Conservation (phyloP, 352 stramenopile genomes). For the Globisporangium parvum region DNA sequence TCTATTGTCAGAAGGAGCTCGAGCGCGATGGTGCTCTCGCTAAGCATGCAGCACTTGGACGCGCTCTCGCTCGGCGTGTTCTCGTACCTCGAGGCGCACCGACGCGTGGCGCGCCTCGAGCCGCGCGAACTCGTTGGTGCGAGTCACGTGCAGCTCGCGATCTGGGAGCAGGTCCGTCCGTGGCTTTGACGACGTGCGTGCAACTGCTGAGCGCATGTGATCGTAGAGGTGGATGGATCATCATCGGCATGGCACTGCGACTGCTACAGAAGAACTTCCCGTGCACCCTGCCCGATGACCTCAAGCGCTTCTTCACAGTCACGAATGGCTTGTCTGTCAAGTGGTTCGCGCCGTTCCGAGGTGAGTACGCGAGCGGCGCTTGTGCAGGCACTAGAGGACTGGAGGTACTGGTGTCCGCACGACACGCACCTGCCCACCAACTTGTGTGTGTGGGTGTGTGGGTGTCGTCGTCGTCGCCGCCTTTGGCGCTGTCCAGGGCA, state of each 20-base stretch:
- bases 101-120: constrained; percentile 46
- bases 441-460: not conserved
- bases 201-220: not conserved
- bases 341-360: constrained; percentile 56
- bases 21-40: constrained; percentile 5
- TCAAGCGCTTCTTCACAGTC: constrained; percentile 63
- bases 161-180: constrained; percentile 58
- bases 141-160: constrained; percentile 33
- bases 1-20: no score
- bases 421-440: not conserved
- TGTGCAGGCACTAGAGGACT: not conserved
- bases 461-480: no score
- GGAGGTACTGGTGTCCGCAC: no score
- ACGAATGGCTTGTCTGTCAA: constrained; percentile 68
- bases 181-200: not conserved
- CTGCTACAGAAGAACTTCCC: constrained; percentile 47
- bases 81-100: constrained; percentile 56
- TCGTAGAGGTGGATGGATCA: no score
- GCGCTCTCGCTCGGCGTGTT: constrained; percentile 67
- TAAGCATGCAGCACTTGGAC: constrained; percentile 24
- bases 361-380: constrained; percentile 9
- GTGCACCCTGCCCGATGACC: constrained; percentile 44
- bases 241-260: no score
- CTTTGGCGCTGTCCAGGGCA: constrained; percentile 20
- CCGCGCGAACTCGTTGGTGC: constrained; percentile 44